A percentile compares a stretch with the other conserved stretches of the same genome.
phyloP scores from a whole-genome alignment of 164 flowering plant species.

The Macadamia tetraphylla region DNA sequence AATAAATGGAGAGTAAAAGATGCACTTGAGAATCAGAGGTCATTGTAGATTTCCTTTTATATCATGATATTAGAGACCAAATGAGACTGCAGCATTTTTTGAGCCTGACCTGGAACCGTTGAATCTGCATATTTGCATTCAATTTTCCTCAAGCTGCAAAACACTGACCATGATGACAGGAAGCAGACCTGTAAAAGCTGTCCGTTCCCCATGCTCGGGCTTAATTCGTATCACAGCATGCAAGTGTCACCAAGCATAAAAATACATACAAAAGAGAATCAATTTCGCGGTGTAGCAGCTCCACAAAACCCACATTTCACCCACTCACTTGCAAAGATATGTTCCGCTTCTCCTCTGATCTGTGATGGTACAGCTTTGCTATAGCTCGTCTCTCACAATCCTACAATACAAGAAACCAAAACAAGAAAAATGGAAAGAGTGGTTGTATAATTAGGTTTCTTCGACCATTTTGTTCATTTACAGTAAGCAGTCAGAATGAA shows the following conservation, averaged over 20 bases:
- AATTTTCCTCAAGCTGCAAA: conserved; percentile 3
- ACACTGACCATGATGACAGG: conserved; percentile 1
- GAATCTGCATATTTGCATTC: background rate
- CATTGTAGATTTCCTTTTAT: conserved; percentile 3
- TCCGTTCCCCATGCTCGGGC: background rate
- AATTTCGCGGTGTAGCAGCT: background rate
- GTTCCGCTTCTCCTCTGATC: conserved; percentile 60
- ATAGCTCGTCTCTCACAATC: conserved; percentile 82
- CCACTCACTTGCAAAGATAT: conserved; percentile 23
- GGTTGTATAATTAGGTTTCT: background rate
- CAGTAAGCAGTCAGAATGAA: background rate
- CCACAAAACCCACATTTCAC: conserved; percentile 8
- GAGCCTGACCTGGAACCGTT: background rate
- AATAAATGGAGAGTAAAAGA: background rate
- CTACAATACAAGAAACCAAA: conserved; percentile 26
- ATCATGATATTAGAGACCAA: background rate
- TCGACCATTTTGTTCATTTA: background rate
- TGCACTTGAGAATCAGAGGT: background rate
- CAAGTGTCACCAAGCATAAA: background rate
- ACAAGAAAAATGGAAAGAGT: background rate
- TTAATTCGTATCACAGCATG: background rate
- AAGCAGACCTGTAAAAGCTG: background rate
- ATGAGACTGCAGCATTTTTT: background rate
- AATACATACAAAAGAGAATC: background rate
- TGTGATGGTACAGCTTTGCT: conserved; percentile 73